Evolutionary conservation across 495 filamentous ascomycete species (phyloP).

Genomic region (Aspergillus ellipticus): DNA sequence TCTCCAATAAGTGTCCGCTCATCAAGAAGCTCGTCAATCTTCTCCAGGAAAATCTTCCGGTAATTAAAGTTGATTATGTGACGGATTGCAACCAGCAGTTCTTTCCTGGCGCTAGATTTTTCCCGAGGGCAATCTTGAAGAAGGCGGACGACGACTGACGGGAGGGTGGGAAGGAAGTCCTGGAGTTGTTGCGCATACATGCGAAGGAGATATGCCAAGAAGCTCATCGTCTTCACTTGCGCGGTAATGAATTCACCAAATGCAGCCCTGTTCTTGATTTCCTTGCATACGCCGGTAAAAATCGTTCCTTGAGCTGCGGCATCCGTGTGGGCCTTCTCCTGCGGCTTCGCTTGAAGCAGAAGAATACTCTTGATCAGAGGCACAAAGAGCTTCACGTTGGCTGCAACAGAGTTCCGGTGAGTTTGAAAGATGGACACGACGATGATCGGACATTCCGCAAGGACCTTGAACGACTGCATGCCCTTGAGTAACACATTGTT

Average conservation of each 20-base stretch:
- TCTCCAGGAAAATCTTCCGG: constrained; percentile 86
- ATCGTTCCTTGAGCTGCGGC: constrained; percentile 70
- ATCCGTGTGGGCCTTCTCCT: constrained; percentile 85
- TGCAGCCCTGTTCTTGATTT: constrained; percentile 88
- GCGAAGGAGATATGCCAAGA: constrained; percentile 88
- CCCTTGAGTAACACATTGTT: constrained; percentile 77
- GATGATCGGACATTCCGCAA: constrained; percentile 96
- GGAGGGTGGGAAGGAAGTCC: constrained; percentile 84
- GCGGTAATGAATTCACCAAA: constrained; percentile 98
- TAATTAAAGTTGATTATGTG: constrained; percentile 99
- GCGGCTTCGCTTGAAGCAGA: constrained; percentile 84
- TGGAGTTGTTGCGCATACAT: constrained; percentile 82
- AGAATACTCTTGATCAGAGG: constrained; percentile 90
- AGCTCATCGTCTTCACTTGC: constrained; percentile 99
- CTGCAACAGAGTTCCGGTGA: constrained; percentile 69
- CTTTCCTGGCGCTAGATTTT: constrained; percentile 89
- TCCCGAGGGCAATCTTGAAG: constrained; percentile 92
- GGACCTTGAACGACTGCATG: constrained; percentile 98
- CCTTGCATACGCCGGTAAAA: constrained; percentile 89
- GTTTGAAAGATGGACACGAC: constrained; percentile 98
- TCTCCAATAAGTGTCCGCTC: constrained; percentile 92
- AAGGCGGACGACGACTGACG: constrained; percentile 86
- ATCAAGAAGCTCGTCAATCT: constrained; percentile 93
- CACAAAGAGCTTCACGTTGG: constrained; percentile 89
- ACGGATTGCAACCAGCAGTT: constrained; percentile 90